Evolutionary conservation across 2,329 filamentous ascomycete species (phyloP), one percentile per base, ranked within the genome.

Genomic region (Paecilomyces sp.): DNA sequence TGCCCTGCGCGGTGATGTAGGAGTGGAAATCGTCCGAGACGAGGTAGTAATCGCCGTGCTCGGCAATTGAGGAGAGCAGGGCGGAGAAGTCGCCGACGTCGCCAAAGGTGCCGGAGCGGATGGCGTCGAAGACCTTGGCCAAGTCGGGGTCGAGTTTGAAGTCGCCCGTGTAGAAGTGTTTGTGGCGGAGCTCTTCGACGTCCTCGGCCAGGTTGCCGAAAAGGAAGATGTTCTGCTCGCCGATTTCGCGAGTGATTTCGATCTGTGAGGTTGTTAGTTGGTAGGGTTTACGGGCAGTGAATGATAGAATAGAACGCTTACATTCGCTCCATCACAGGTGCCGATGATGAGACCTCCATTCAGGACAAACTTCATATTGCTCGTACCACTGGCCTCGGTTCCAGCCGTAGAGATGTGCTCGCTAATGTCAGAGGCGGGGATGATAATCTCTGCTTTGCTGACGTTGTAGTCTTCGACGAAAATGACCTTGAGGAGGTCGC

Each of bases 311-410:
- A 28, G 25, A 28, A 51, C 12, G 81, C 88, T 83, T 82, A 94
- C 91, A 72, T 99, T 99, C 64, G 94, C 94, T 72, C 94, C 94
- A 70, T 99, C 94, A 73, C 93, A 97, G 22, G 94, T 99, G 68
- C 94, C 94, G 67, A 99, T 99, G 70, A 99, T 96, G 62, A 99
- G 82, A 64, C 94, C 94, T 64, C 94, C 94, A 70, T 97, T 99
- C 70, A 99, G 83, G 13, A 97, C 94, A 75, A 99, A 99, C 78
- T 99, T 99, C 94, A 99, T 99, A 85, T 99, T 99, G 71, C 91
- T 96, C 12, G 92, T 96, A 63, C 93, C 93, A 64, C 82, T 85
- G 28, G 85, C 86, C 68, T 99, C 94, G 1, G 94, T 99, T 56
- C 94, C 94, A 41, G 94, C 94, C 25, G 94, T 99, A 2, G 94